phyloP scores from a whole-genome alignment of 352 stramenopile genomes.

The Globisporangium perplexum region DNA sequence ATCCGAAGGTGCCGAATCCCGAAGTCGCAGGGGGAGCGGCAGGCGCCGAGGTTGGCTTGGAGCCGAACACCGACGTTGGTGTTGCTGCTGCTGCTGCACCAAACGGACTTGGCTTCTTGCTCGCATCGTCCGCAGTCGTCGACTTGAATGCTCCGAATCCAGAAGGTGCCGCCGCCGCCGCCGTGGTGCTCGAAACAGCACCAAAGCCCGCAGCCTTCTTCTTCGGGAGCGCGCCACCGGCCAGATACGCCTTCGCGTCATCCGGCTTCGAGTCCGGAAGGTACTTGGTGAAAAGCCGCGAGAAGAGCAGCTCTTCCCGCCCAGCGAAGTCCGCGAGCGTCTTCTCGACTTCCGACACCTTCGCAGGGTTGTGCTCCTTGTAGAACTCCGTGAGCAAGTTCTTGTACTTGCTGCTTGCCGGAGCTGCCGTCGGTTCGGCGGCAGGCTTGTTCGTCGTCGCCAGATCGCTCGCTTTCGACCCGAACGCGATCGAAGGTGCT shows the following conservation, averaged over 20 bases:
- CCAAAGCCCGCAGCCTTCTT: constrained; percentile 24
- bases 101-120: constrained; percentile 23
- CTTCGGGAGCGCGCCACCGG: constrained; percentile 38
- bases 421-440: neutral
- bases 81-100: constrained; percentile 10
- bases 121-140: neutral
- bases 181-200: constrained; percentile 12
- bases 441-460: neutral
- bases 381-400: constrained; percentile 56
- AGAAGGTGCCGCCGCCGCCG: constrained; percentile 8
- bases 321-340: constrained; percentile 44
- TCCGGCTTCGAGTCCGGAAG: constrained; percentile 44
- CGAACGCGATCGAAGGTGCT: constrained; percentile 16
- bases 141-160: constrained; percentile 12
- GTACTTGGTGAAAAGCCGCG: constrained; percentile 56
- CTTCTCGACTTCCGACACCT: constrained; percentile 42
- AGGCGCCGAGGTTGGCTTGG: constrained; percentile 8
- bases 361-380: constrained; percentile 48
- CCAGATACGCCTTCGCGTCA: constrained; percentile 57
- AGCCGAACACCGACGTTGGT: constrained; percentile 4
- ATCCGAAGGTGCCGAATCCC: constrained; percentile 14
- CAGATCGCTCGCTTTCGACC: constrained; percentile 10
- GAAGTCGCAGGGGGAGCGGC: neutral
- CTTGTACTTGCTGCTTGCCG: constrained; percentile 31
- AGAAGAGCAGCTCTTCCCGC: constrained; percentile 56